These are phyloP conservation scores for Penicillium italicum DNA, from an alignment of 2,329 filamentous ascomycete genomes.

Conservation along the genomic window DNA sequence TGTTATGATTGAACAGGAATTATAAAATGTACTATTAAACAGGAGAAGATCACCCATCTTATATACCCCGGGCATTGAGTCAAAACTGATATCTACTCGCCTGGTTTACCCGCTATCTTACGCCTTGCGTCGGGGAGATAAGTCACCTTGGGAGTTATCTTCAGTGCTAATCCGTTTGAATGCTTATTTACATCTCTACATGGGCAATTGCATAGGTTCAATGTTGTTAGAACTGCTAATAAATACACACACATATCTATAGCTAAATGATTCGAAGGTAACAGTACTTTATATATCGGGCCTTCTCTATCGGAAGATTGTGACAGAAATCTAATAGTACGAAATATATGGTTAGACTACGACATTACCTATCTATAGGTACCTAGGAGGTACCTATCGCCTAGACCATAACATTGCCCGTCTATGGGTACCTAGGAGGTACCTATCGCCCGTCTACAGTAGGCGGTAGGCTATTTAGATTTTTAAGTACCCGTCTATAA, in stretches of 20 bases:
- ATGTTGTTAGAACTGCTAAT: neutral
- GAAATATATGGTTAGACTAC: too few species aligned
- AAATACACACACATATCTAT: neutral
- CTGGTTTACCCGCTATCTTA: conserved; percentile 16
- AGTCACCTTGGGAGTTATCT: neutral
- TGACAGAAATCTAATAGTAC: too few species aligned
- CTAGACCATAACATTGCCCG: too few species aligned
- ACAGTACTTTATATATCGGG: neutral
- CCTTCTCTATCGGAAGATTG: neutral
- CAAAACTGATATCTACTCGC: conserved; percentile 1
- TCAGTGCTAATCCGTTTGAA: neutral
- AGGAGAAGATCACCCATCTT: neutral
- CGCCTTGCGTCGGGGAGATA: conserved; percentile 4
- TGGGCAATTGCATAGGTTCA: neutral
- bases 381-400: too few species aligned
- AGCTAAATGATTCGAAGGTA: neutral
- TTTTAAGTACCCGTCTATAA: too few species aligned
- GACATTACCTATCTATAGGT: too few species aligned
- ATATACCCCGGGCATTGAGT: neutral
- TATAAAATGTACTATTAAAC: neutral
- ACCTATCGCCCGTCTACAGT: too few species aligned
- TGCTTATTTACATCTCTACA: neutral
- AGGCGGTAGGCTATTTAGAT: too few species aligned
- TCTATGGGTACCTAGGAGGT: too few species aligned
- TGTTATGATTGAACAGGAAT: neutral